phyloP scores from a whole-genome alignment of 2,329 filamentous ascomycete species.

The Huntiella decipiens region DNA sequence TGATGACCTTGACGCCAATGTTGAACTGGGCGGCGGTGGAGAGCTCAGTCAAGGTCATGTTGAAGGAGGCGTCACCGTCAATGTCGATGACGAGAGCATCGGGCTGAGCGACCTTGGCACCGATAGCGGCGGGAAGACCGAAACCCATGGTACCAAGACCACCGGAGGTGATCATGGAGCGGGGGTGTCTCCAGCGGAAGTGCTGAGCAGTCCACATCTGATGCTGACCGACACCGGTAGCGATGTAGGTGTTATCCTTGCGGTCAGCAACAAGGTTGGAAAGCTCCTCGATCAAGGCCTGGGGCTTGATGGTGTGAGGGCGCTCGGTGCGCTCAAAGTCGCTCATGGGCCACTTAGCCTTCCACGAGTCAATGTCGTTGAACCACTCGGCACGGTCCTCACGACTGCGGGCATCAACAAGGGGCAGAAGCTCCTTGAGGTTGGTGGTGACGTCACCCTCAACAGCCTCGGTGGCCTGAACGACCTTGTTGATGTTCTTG shows the following conservation, averaged over 20 bases:
- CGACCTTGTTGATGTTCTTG: conserved; percentile 99
- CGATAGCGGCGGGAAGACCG: conserved; percentile 85
- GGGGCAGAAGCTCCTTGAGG: conserved; percentile 54
- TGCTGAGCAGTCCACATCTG: conserved; percentile 98
- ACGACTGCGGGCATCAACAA: conserved; percentile 42
- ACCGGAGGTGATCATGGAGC: conserved; percentile 90
- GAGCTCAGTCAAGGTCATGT: conserved; percentile 94
- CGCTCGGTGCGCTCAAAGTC: conserved; percentile 62
- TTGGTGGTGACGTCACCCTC: conserved; percentile 82
- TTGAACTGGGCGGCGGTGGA: conserved; percentile 87
- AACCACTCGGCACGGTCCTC: conserved; percentile 69
- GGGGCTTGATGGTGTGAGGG: conserved; percentile 76
- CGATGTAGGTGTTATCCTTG: conserved; percentile 71
- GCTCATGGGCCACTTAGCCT: conserved; percentile 68
- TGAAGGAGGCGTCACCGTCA: conserved; percentile 95
- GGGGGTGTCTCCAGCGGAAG: conserved; percentile 81
- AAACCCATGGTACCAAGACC: conserved; percentile 80
- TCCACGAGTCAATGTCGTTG: conserved; percentile 75
- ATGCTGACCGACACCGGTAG: conserved; percentile 90
- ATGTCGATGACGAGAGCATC: conserved; percentile 86
- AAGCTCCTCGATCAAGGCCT: conserved; percentile 77
- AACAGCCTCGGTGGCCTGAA: conserved; percentile 87
- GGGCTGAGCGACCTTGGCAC: conserved; percentile 63
- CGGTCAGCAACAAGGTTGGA: conserved; percentile 63
- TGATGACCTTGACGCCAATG: conserved; percentile 86